phyloP scores from a whole-genome alignment of 345 rosid species.

The Populus tremula region DNA sequence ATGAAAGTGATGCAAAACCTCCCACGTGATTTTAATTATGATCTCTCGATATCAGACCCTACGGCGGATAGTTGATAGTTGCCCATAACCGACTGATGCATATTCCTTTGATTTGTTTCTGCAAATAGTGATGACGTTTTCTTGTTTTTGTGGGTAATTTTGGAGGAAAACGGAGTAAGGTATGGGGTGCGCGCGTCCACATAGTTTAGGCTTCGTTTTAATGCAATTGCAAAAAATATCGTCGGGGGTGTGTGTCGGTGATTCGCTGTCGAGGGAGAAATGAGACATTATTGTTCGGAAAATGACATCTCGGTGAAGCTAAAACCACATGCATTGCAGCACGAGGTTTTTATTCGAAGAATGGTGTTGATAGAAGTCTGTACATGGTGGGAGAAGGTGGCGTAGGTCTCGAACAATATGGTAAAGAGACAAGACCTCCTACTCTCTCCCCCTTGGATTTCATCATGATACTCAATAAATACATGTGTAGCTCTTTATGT shows the following conservation, averaged over 20 bases:
- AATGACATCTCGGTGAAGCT: neutral
- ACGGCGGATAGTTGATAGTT: neutral
- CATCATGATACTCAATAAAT: neutral
- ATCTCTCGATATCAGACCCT: neutral
- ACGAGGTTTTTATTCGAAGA: neutral
- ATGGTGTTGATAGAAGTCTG: too few species aligned
- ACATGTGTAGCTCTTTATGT: neutral
- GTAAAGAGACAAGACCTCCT: neutral
- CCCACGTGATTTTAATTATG: neutral
- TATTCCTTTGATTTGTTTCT: neutral
- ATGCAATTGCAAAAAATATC: neutral
- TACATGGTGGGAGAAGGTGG: neutral
- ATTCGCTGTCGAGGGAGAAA: neutral
- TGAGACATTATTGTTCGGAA: neutral
- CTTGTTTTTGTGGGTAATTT: neutral
- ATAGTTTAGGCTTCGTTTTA: neutral
- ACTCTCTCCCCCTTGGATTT: neutral
- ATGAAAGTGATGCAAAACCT: neutral
- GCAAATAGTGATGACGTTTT: neutral
- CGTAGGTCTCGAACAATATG: neutral
- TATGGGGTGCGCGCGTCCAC: neutral
- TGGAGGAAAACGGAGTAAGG: neutral
- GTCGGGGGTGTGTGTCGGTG: neutral
- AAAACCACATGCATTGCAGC: neutral
- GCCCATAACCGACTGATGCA: neutral